phyloP scores from a whole-genome alignment of 1,284 basidiomycete species.

The Paramarasmius palmivorus region DNA sequence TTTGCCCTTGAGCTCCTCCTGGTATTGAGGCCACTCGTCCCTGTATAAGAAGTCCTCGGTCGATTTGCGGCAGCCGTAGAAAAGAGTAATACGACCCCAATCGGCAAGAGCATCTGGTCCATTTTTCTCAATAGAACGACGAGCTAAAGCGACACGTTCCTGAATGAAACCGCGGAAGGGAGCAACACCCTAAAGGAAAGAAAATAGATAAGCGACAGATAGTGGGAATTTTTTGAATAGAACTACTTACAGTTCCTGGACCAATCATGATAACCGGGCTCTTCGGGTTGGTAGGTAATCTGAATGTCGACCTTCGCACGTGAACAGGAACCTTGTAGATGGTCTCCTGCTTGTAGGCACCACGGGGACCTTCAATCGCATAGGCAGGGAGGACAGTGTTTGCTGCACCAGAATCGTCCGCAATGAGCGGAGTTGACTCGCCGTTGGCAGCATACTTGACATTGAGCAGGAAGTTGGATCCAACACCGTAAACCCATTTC shows the following conservation, averaged over 20 bases:
- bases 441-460: constrained; percentile 78
- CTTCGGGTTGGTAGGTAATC: constrained; percentile 95
- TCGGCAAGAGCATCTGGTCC: constrained; percentile 89
- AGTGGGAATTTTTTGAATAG: not conserved
- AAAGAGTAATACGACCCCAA: constrained; percentile 94
- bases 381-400: constrained; percentile 68
- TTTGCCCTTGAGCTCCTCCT: constrained; percentile 85
- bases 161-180: constrained; percentile 99
- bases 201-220: constrained; percentile 15
- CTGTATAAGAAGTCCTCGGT: constrained; percentile 92
- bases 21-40: constrained; percentile 93
- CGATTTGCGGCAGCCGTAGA: constrained; percentile 92
- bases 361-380: constrained; percentile 86
- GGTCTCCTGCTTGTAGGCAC: constrained; percentile 72
- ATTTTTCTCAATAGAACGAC: constrained; percentile 92
- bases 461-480: constrained; percentile 91
- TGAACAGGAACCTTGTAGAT: constrained; percentile 90
- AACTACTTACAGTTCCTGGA: constrained; percentile 84
- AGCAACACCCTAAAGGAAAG: constrained; percentile 77
- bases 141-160: constrained; percentile 93
- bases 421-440: constrained; percentile 48
- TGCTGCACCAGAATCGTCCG: constrained; percentile 34
- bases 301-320: constrained; percentile 94
- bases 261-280: constrained; percentile 99
- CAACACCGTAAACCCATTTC: constrained; percentile 82